Evolutionary conservation across 768 basidiomycete genomes (phyloP).

Genomic region (Trametes villosa): DNA sequence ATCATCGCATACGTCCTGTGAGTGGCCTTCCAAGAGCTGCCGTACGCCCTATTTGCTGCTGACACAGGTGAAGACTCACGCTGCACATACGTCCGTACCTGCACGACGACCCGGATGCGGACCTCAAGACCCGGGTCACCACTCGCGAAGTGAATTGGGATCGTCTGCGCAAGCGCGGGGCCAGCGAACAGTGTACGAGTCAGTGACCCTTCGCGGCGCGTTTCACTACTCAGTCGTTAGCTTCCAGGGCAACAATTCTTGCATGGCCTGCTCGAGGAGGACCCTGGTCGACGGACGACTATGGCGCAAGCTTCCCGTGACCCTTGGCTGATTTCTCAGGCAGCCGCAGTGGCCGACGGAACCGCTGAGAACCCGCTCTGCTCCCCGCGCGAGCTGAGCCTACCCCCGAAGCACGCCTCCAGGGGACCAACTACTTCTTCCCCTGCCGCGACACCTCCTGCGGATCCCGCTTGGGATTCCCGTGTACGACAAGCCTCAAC

Average conservation of each 20-base stretch:
- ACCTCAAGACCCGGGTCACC: slow-evolving; percentile 64
- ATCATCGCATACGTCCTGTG: slow-evolving; percentile 93
- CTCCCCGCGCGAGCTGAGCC: too few species aligned
- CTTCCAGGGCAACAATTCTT: slow-evolving; percentile 68
- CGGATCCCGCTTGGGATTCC: too few species aligned
- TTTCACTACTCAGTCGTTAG: neutral
- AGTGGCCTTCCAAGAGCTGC: slow-evolving; percentile 41
- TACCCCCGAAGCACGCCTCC: neutral
- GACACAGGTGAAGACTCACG: slow-evolving; percentile 57
- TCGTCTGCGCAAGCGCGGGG: slow-evolving; percentile 41
- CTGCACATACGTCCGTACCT: slow-evolving; percentile 73
- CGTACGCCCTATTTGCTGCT: neutral
- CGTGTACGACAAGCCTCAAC: neutral
- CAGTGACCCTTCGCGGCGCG: neutral
- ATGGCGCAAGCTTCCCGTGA: slow-evolving; percentile 70
- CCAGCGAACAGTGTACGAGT: slow-evolving; percentile 54
- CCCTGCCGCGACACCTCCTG: too few species aligned
- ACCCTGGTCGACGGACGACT: slow-evolving; percentile 70
- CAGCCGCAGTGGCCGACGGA: neutral
- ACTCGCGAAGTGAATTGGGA: slow-evolving; percentile 66
- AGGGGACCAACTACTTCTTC: neutral
- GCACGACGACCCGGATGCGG: slow-evolving; percentile 63
- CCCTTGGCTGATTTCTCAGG: slow-evolving; percentile 62
- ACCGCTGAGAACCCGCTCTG: neutral
- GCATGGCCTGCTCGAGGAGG: slow-evolving; percentile 58